Evolutionary conservation across 768 basidiomycete genomes (phyloP).

Genomic region (Candolleomyces aberdarensis): DNA sequence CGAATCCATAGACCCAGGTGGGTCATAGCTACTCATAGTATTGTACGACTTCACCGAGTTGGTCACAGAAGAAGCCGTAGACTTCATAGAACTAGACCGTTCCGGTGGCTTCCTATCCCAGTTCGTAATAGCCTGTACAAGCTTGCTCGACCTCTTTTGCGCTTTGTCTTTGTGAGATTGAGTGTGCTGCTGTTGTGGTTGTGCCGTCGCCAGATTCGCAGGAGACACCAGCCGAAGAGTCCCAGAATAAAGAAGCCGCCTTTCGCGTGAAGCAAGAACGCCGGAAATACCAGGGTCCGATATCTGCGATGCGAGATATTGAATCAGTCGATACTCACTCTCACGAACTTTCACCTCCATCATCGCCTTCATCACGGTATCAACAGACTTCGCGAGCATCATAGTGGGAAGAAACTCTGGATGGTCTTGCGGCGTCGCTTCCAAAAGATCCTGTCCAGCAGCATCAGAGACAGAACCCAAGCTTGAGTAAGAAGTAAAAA

Average conservation of each 20-base stretch:
- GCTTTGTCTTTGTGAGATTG: conserved; percentile 3
- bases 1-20: conserved; percentile 6
- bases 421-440: conserved; percentile 67
- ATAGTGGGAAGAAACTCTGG: conserved; percentile 68
- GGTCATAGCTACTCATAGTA: conserved; percentile 8
- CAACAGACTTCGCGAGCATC: conserved; percentile 61
- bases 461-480: background rate
- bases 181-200: background rate
- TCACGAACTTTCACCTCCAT: conserved; percentile 84
- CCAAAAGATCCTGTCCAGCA: conserved; percentile 55
- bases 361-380: conserved; percentile 71
- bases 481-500: background rate
- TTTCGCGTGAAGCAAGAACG: conserved; percentile 64
- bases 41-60: conserved; percentile 6
- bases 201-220: background rate
- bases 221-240: conserved; percentile 41
- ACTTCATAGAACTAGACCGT: conserved; percentile 38
- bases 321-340: conserved; percentile 79
- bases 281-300: conserved; percentile 52
- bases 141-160: conserved; percentile 25
- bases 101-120: conserved; percentile 31
- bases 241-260: conserved; percentile 73
- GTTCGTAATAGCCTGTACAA: conserved; percentile 41
- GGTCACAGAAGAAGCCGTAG: conserved; percentile 21
- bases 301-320: conserved; percentile 56